Evolutionary conservation across 345 rosid species (phyloP).

Genomic region (Laguncularia racemosa): DNA sequence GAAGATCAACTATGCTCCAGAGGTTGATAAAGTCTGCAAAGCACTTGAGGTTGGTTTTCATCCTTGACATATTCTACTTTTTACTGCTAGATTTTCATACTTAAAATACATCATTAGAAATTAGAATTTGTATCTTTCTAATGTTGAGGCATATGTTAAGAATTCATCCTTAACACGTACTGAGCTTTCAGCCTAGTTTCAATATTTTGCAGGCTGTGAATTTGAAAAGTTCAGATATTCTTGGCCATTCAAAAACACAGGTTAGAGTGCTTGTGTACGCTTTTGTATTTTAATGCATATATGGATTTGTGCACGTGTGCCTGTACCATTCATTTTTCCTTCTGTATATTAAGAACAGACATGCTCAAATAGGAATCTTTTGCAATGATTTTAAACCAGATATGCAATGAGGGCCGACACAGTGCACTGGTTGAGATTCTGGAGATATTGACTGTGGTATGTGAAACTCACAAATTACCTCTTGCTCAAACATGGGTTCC

Average conservation of each 20-base stretch:
- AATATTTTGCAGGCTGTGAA: conserved; percentile 75
- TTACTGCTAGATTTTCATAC: neutral
- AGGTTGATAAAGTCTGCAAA: conserved; percentile 95
- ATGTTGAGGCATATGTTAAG: too few species aligned
- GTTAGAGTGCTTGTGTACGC: conserved; percentile 33
- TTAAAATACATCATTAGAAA: neutral
- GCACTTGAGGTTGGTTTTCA: conserved; percentile 80
- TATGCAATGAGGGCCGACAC: conserved; percentile 82
- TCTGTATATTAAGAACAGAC: too few species aligned
- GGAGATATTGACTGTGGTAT: conserved; percentile 76
- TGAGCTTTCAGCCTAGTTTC: conserved; percentile 15
- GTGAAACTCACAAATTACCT: conserved; percentile 83
- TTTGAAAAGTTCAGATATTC: conserved; percentile 77
- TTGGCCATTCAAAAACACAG: conserved; percentile 66
- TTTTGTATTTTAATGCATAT: conserved; percentile 23
- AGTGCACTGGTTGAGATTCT: conserved; percentile 83
- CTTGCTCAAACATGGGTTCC: conserved; percentile 99
- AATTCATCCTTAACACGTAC: too few species aligned
- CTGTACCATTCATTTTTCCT: conserved; percentile 6
- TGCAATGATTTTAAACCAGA: conserved; percentile 45
- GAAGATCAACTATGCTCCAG: conserved; percentile 81
- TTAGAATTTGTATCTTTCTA: too few species aligned
- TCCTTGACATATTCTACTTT: neutral
- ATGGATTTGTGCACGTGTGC: conserved; percentile 31
- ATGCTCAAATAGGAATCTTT: conserved; percentile 5